These are phyloP conservation scores for Populus ilicifolia DNA, from an alignment of 345 rosid species.

Conservation along the genomic window DNA sequence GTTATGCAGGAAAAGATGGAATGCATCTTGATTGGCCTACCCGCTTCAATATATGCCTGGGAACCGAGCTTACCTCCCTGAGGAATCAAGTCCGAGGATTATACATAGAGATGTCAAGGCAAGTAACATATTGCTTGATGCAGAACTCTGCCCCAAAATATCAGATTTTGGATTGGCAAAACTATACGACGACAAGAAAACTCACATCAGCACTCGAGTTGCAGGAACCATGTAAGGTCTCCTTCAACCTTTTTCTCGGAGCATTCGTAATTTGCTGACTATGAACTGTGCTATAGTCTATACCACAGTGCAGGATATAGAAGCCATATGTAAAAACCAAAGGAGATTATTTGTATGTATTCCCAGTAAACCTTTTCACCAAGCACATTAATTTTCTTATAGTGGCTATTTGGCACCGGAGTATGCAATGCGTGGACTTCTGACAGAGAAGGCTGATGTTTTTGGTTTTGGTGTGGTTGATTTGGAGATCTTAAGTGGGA, in stretches of 20 bases:
- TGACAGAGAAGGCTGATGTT: slow-evolving; percentile 75
- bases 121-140: slow-evolving; percentile 30
- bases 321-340: background rate
- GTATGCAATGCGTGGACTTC: slow-evolving; percentile 71
- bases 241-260: background rate
- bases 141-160: slow-evolving; percentile 30
- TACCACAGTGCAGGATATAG: background rate
- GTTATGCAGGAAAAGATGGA: background rate
- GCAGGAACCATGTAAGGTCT: slow-evolving; percentile 42
- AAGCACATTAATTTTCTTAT: background rate
- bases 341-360: background rate
- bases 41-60: slow-evolving; percentile 36
- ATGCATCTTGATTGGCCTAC: slow-evolving; percentile 22
- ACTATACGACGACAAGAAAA: slow-evolving; percentile 37
- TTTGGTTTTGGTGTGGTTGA: slow-evolving; percentile 49
- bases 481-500: slow-evolving; percentile 42
- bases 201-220: slow-evolving; percentile 42
- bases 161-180: slow-evolving; percentile 45
- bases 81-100: slow-evolving; percentile 40
- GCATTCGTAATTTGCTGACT: background rate
- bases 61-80: slow-evolving; percentile 36
- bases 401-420: slow-evolving; percentile 73
- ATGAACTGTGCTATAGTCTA: background rate
- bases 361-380: background rate
- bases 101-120: slow-evolving; percentile 53